phyloP scores from a whole-genome alignment of 202 grass and related monocot genomes.

The Schoenoplectus tabernaemontani region DNA sequence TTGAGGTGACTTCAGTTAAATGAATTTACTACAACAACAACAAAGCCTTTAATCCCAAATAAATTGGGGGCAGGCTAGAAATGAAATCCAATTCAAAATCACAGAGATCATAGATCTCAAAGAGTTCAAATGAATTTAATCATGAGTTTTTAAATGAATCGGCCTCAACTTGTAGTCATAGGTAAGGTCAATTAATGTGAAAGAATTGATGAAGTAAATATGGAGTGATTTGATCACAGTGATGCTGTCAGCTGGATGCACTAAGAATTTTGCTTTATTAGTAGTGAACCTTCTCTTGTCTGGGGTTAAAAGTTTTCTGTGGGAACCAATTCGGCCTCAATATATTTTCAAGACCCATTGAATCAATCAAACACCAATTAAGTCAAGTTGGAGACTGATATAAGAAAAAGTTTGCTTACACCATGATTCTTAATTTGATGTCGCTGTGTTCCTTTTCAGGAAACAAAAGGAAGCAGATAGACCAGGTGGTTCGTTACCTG shows the following conservation, averaged over 20 bases:
- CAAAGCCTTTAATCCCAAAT: too few species aligned
- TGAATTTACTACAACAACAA: too few species aligned
- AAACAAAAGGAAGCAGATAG: constrained; percentile 99
- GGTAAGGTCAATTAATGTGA: neutral
- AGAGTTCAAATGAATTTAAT: neutral
- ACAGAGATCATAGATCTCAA: too few species aligned
- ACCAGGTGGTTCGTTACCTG: constrained; percentile 91
- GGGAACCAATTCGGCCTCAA: constrained; percentile 5
- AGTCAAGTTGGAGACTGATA: neutral
- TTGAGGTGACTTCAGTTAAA: neutral
- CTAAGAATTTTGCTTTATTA: neutral
- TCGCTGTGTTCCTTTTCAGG: constrained; percentile 34
- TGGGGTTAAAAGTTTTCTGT: neutral
- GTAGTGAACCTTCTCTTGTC: neutral
- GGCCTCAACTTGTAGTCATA: neutral
- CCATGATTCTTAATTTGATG: neutral
- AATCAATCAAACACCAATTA: neutral
- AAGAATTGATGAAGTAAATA: neutral
- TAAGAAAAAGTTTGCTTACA: neutral
- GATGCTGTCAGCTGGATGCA: neutral
- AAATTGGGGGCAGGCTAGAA: too few species aligned
- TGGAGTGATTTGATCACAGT: neutral
- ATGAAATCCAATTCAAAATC: too few species aligned
- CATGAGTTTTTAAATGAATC: neutral
- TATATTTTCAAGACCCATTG: neutral